Evolutionary conservation across 768 basidiomycete genomes (phyloP).

Genomic region (Leccinum obscurum): DNA sequence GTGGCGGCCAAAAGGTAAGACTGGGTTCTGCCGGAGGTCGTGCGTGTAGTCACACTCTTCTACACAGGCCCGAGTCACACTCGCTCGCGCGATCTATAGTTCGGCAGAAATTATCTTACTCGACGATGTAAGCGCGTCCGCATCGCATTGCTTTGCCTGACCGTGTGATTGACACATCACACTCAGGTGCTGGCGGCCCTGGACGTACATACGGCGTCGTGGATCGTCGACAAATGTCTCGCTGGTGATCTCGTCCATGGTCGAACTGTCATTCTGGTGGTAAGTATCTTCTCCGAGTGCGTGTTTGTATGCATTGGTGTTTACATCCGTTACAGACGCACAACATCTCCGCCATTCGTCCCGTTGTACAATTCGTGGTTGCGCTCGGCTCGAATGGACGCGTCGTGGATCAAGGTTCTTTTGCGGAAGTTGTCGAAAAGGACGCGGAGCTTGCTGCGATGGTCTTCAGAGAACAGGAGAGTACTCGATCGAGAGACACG

Average conservation of each 20-base stretch:
- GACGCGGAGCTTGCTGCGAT: neutral
- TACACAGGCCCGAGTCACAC: constrained; percentile 3
- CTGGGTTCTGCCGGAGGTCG: too few relatives aligned
- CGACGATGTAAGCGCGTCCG: too few relatives aligned
- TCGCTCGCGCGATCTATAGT: constrained; percentile 4
- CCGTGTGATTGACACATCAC: neutral
- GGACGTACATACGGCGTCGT: constrained; percentile 3
- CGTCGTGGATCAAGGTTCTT: neutral
- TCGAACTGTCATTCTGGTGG: constrained; percentile 8
- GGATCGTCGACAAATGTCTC: constrained; percentile 4
- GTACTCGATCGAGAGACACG: neutral
- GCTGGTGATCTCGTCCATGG: neutral
- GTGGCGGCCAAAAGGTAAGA: constrained; percentile 4
- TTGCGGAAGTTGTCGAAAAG: neutral
- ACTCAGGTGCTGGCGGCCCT: constrained; percentile 1
- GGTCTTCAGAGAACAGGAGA: neutral
- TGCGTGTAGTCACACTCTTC: neutral
- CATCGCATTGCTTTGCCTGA: neutral
- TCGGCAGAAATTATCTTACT: constrained; percentile 1
- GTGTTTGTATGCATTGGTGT: neutral
- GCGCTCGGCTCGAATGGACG: constrained; percentile 1
- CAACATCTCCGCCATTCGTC: neutral
- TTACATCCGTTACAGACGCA: neutral
- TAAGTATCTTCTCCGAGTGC: neutral
- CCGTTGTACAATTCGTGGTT: neutral